These are phyloP conservation scores for Fraxinus paxiana DNA, from an alignment of 305 asterid species.

Conservation along the genomic window DNA sequence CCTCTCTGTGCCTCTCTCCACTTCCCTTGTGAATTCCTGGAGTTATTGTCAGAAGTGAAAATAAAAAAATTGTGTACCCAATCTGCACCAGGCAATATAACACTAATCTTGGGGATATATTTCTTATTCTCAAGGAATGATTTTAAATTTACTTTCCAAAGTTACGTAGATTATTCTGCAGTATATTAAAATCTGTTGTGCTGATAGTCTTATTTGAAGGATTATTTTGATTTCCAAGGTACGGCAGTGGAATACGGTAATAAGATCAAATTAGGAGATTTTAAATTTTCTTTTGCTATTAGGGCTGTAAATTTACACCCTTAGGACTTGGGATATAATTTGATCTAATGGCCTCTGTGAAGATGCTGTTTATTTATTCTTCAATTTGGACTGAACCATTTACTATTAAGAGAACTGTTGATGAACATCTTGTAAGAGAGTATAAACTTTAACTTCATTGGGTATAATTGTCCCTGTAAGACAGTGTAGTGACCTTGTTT, in stretches of 20 bases:
- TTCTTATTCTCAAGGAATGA: neutral
- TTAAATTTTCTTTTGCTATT: neutral
- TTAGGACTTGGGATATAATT: neutral
- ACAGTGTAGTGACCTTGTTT: neutral
- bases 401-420: neutral
- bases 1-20: conserved; percentile 14
- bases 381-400: neutral
- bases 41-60: neutral
- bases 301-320: neutral
- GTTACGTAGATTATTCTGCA: neutral
- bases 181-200: neutral
- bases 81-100: neutral
- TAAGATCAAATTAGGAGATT: neutral
- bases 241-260: neutral
- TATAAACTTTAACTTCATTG: neutral
- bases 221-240: neutral
- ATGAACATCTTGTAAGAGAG: conserved; percentile 7
- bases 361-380: neutral
- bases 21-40: neutral
- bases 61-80: neutral
- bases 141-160: neutral
- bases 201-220: neutral
- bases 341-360: neutral
- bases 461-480: neutral
- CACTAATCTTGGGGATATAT: neutral